Percentiles rank a stretch among this genome's conserved stretches.
These are phyloP conservation scores for Aspergillus sp. DNA, from an alignment of 2,329 filamentous ascomycete genomes.

Conservation along the genomic window DNA sequence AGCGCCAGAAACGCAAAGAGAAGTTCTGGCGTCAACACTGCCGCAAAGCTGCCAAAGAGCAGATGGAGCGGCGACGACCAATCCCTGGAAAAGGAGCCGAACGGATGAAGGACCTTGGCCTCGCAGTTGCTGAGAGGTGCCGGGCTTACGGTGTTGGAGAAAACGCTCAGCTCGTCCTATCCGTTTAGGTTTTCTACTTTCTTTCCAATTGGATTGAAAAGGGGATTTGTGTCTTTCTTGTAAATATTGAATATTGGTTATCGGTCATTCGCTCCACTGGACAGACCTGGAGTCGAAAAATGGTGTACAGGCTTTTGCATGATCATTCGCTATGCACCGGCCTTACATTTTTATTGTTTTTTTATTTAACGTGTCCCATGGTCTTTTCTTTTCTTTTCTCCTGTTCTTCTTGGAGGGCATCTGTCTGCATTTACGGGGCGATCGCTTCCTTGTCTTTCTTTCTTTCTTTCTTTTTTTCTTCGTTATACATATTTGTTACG, in stretches of 20 bases:
- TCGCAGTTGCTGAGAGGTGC: constrained; percentile 83
- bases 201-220: constrained; percentile 10
- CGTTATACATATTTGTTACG: constrained; percentile 18
- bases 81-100: constrained; percentile 85
- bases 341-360: constrained; percentile 19
- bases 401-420: constrained; percentile 16
- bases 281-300: constrained; percentile 4
- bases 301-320: constrained; percentile 26
- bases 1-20: constrained; percentile 87
- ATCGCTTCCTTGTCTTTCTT: constrained; percentile 16
- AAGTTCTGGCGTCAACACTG: constrained; percentile 90
- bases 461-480: constrained; percentile 13
- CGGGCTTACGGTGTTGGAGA: constrained; percentile 59
- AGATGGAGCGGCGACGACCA: constrained; percentile 61
- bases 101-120: constrained; percentile 87
- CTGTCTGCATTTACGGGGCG: constrained; percentile 29
- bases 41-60: constrained; percentile 71
- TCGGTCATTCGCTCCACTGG: constrained; percentile 17
- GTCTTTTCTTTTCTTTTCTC: constrained; percentile 22
- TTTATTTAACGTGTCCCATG: constrained; percentile 29
- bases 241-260: constrained; percentile 26
- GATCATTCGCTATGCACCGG: constrained; percentile 24
- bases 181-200: constrained; percentile 54
- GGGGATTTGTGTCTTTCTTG: constrained; percentile 23
- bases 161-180: constrained; percentile 67